Evolutionary conservation across 441 rosid species (phyloP).

Genomic region (Cnidoscolus chayamansa): DNA sequence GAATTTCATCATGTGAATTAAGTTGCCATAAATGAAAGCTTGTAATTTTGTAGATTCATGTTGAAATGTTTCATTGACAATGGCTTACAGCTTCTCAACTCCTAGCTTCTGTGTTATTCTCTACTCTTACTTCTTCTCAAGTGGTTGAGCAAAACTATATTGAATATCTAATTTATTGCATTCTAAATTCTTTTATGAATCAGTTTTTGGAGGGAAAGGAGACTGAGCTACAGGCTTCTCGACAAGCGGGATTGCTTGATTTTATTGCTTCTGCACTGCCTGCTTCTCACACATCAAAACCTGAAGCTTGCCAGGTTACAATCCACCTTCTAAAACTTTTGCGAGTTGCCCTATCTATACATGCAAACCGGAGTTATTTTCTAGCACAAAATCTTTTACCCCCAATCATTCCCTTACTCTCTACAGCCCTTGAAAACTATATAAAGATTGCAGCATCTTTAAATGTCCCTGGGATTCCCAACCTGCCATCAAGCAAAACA

Average conservation of each 20-base stretch:
- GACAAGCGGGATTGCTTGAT: constrained; percentile 80
- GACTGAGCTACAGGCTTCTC: constrained; percentile 71
- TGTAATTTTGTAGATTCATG: constrained; percentile 2
- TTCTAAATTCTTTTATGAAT: constrained; percentile 24
- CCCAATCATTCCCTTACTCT: constrained; percentile 70
- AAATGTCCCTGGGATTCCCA: constrained; percentile 41
- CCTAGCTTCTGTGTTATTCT: background rate
- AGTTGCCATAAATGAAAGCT: constrained; percentile 3
- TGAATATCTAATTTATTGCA: constrained; percentile 20
- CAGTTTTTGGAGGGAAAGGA: constrained; percentile 83
- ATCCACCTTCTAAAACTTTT: constrained; percentile 64
- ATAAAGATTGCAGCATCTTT: constrained; percentile 72
- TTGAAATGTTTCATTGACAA: background rate
- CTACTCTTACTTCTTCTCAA: background rate
- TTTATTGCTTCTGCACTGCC: constrained; percentile 79
- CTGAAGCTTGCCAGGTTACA: constrained; percentile 78
- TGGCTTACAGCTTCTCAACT: constrained; percentile 7
- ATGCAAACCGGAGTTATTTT: constrained; percentile 64
- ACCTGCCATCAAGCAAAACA: constrained; percentile 45
- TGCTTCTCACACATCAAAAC: constrained; percentile 78
- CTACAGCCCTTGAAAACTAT: constrained; percentile 72
- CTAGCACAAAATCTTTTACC: constrained; percentile 75
- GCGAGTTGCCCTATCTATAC: constrained; percentile 56
- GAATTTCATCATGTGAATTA: background rate
- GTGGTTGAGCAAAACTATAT: background rate